Percentiles rank a stretch among this genome's conserved stretches.
Conservation (phyloP, 495 filamentous ascomycete genomes). For the Lindgomyces ingoldianus region DNA sequence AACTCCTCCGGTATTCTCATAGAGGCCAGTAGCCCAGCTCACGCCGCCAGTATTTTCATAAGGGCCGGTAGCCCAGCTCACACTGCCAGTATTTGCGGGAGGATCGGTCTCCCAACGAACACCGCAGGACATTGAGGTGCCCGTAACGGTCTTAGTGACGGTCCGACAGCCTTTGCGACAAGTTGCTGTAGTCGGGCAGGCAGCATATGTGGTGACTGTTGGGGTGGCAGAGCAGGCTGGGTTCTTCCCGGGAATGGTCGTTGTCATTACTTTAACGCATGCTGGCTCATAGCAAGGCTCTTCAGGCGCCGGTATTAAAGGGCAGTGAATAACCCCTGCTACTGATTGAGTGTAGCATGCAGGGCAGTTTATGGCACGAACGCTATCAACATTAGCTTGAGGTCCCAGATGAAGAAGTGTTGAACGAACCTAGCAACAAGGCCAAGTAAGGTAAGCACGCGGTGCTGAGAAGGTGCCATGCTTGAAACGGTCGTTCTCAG, state of each 20-base stretch:
- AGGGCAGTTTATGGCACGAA: not conserved
- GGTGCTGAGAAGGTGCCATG: conserved; percentile 14
- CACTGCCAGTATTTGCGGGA: not conserved
- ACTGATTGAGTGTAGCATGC: conserved; percentile 17
- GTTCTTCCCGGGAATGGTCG: conserved; percentile 11
- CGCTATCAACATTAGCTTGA: conserved; percentile 9
- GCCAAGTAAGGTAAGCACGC: conserved; percentile 22
- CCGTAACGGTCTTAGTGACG: conserved; percentile 3
- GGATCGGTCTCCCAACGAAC: not conserved
- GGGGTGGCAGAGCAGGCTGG: conserved; percentile 12
- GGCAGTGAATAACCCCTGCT: not conserved
- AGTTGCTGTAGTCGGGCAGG: conserved; percentile 16
- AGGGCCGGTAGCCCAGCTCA: not conserved
- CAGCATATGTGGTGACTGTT: not conserved
- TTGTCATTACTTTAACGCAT: conserved; percentile 1
- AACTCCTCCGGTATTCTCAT: not conserved
- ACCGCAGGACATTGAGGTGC: conserved; percentile 2
- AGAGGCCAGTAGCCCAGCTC: conserved; percentile 1
- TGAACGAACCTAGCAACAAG: conserved; percentile 21
- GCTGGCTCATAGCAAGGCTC: conserved; percentile 5
- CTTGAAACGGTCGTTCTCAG: not conserved
- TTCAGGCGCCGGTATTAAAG: conserved; percentile 1
- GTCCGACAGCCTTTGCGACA: conserved; percentile 9
- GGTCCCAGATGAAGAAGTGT: not conserved
- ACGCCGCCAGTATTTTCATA: not conserved